phyloP scores from a whole-genome alignment of 441 rosid genomes.

The Populus tomentosa region DNA sequence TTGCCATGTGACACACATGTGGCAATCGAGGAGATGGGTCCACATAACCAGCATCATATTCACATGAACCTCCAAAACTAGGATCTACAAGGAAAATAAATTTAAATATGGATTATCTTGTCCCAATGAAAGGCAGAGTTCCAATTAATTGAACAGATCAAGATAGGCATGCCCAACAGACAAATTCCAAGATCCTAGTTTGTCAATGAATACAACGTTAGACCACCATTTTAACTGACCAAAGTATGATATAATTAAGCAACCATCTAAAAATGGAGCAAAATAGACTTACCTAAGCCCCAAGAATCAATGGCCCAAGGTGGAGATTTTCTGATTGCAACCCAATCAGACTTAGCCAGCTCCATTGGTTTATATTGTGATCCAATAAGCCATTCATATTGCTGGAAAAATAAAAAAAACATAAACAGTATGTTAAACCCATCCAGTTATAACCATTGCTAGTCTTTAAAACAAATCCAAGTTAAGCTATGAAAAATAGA shows the following conservation, averaged over 20 bases:
- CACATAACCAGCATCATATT: background rate
- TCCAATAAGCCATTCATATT: conserved; percentile 94
- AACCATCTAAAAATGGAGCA: background rate
- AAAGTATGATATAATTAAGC: background rate
- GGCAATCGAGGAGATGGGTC: background rate
- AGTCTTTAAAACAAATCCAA: background rate
- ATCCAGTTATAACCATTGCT: background rate
- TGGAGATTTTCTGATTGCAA: conserved; percentile 86
- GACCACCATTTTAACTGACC: background rate
- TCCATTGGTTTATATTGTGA: conserved; percentile 92
- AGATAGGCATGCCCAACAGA: background rate
- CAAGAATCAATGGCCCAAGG: conserved; percentile 99
- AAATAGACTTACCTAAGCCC: conserved; percentile 80
- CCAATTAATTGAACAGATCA: background rate
- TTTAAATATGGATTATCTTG: background rate
- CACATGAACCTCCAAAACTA: background rate
- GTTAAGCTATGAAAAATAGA: background rate
- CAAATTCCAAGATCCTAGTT: background rate
- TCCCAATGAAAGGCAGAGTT: background rate
- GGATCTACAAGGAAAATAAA: background rate
- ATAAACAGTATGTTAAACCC: background rate
- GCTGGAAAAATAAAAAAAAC: conserved; percentile 37
- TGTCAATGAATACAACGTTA: background rate
- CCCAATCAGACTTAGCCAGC: conserved; percentile 92
- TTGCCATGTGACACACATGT: background rate